A percentile compares a stretch with the other conserved stretches of the same genome.
phyloP scores from a whole-genome alignment of 2,329 filamentous ascomycete species.

The Aspergillus floridensis region DNA sequence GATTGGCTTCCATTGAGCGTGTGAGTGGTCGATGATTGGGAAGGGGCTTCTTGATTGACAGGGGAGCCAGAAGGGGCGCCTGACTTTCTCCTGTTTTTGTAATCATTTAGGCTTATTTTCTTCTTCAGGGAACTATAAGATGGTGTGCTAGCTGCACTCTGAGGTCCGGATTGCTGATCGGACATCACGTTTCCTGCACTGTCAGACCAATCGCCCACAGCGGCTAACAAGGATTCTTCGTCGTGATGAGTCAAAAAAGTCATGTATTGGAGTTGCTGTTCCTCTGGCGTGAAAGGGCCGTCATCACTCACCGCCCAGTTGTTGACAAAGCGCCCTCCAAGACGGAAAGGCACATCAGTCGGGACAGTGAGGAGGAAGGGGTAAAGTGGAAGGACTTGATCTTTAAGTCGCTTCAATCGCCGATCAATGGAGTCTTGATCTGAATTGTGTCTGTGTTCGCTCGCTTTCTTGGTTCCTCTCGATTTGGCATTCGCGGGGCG shows the following conservation, averaged over 20 bases:
- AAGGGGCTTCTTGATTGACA: slow-evolving; percentile 21
- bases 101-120: slow-evolving; percentile 61
- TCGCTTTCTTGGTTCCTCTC: slow-evolving; percentile 24
- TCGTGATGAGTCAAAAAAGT: slow-evolving; percentile 60
- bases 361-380: slow-evolving; percentile 49
- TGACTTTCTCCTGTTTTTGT: slow-evolving; percentile 55
- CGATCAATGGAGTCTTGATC: slow-evolving; percentile 33
- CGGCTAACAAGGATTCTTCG: slow-evolving; percentile 51
- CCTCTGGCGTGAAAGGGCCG: slow-evolving; percentile 54
- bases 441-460: slow-evolving; percentile 18
- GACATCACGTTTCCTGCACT: slow-evolving; percentile 47
- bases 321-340: slow-evolving; percentile 42
- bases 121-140: slow-evolving; percentile 50
- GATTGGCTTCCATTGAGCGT: slow-evolving; percentile 22
- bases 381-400: slow-evolving; percentile 43
- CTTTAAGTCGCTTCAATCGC: slow-evolving; percentile 40
- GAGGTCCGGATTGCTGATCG: slow-evolving; percentile 38
- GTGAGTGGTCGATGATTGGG: slow-evolving; percentile 17
- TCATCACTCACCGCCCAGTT: slow-evolving; percentile 50
- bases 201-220: slow-evolving; percentile 55
- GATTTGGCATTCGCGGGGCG: slow-evolving; percentile 27
- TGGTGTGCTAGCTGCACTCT: slow-evolving; percentile 42
- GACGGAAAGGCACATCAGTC: slow-evolving; percentile 46
- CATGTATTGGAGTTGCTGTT: slow-evolving; percentile 61
- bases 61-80: slow-evolving; percentile 27